Base-by-base conservation (phyloP, 768 basidiomycete genomes). In the Amyloporia xantha region DNA sequence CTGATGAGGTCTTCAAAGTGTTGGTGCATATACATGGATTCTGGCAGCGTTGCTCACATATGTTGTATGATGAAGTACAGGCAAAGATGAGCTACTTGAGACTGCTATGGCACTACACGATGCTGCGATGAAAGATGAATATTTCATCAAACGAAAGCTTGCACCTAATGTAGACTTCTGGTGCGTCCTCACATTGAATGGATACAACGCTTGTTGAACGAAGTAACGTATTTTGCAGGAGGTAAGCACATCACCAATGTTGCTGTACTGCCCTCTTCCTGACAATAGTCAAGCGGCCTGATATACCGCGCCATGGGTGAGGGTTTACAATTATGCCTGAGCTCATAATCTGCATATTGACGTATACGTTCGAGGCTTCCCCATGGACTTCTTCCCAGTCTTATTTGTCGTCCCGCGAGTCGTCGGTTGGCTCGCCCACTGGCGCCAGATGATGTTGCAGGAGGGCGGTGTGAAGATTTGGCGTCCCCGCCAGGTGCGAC, bases 401-500 rank as follows among this genome's bases (percentile, higher is more conserved):
- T 70, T 95, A 26, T 95, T 95, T 60, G 91, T 84, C 17, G 91
- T 95, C 2, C 92, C 92, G 1, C 81, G 92, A 19, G 90, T 95
- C 6, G 90, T 91, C 23, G 91, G 92, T 17, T 94, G 91, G 92
- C 72, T 94, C 6, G 88, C 91, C 0, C 91, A 93, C 65, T 94
- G 91, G 91, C 75, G 88, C 47, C 88, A 94, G 82, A 89, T 93
- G 86, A 93, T 93, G 91, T 69, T 95, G 40, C 84, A 88, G 59
- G 76, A 84, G 25, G 86, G 82, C 19, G 90, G 90, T 43, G 90
- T 95, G 53, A 94, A 93, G 69, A 95, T 95, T 56, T 95, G 93
- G 91, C 76, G 89, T 39, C 90, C 88, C 28, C 74, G 85, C 59
- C 89, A 91, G 75, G 84, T 85, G 65, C 49, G 69, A 56, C 47